Percentiles rank a stretch among this genome's conserved stretches.
Conservation (phyloP, 2,329 filamentous ascomycete species). For the Geosmithia flava region DNA sequence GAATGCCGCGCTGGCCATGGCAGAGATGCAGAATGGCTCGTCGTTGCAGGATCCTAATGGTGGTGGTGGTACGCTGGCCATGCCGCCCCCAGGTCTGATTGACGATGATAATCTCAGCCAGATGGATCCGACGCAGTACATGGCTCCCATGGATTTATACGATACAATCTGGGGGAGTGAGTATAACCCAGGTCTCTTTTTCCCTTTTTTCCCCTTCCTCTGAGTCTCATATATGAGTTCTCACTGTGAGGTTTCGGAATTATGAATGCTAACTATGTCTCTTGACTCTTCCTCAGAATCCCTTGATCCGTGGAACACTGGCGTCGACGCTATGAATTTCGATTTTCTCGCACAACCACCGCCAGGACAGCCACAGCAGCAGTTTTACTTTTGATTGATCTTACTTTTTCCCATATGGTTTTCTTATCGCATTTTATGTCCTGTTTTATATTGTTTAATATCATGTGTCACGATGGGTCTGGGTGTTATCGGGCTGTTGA, state of each 20-base stretch:
- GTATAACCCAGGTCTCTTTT: constrained; percentile 12
- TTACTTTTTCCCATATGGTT: background rate
- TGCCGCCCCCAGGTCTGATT: constrained; percentile 4
- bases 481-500: too few species aligned
- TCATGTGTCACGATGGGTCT: too few species aligned
- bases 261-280: background rate
- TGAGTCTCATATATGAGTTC: too few species aligned
- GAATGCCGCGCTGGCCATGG: constrained; percentile 52
- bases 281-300: constrained; percentile 28
- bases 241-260: too few species aligned
- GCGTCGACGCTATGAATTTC: constrained; percentile 44
- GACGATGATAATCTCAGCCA: constrained; percentile 31
- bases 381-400: constrained; percentile 39
- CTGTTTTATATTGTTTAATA: background rate
- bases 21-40: constrained; percentile 46
- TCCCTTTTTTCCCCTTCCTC: too few species aligned
- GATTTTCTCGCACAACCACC: constrained; percentile 48
- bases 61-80: constrained; percentile 10
- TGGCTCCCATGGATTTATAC: constrained; percentile 57
- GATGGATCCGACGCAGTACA: constrained; percentile 44
- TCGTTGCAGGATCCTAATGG: constrained; percentile 30
- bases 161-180: constrained; percentile 57
- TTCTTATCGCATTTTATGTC: background rate
- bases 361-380: constrained; percentile 39
- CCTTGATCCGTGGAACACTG: constrained; percentile 45